phyloP scores from a whole-genome alignment of 345 rosid species.

The Abelmoschus esculentus region DNA sequence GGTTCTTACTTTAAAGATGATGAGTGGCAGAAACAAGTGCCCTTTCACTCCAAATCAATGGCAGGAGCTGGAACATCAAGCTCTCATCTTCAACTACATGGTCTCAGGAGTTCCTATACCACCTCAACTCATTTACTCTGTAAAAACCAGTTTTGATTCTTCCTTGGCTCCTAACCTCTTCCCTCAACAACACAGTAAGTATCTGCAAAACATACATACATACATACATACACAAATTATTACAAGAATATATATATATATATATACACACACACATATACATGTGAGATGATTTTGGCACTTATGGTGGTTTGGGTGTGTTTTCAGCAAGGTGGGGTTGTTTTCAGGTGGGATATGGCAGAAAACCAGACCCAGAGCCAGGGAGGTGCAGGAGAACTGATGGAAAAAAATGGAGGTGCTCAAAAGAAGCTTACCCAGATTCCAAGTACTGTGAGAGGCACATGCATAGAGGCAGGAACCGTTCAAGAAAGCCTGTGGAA shows the following conservation, averaged over 20 bases:
- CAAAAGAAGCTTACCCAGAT: slow-evolving; percentile 79
- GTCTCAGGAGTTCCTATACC: slow-evolving; percentile 83
- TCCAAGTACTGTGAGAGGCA: slow-evolving; percentile 90
- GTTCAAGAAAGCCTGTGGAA: slow-evolving; percentile 91
- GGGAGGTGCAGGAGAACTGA: slow-evolving; percentile 98
- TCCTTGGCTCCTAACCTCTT: slow-evolving; percentile 41
- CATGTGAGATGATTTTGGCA: not conserved
- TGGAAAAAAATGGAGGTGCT: slow-evolving; percentile 96
- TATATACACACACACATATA: too few species aligned
- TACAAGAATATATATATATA: too few species aligned
- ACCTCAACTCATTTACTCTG: slow-evolving; percentile 51
- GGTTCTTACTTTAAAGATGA: slow-evolving; percentile 18
- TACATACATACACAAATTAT: too few species aligned
- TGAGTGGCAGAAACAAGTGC: slow-evolving; percentile 40
- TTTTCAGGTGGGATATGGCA: slow-evolving; percentile 75
- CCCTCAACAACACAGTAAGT: slow-evolving; percentile 61
- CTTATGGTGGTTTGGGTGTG: not conserved
- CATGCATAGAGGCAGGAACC: slow-evolving; percentile 93
- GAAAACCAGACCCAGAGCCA: slow-evolving; percentile 87
- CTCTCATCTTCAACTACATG: slow-evolving; percentile 77
- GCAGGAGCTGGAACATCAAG: slow-evolving; percentile 84
- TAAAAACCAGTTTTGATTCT: slow-evolving; percentile 64
- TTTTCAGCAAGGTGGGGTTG: slow-evolving; percentile 71
- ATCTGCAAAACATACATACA: not conserved
- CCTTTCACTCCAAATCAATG: slow-evolving; percentile 71